Conservation (phyloP, 176 grass and related monocot species). For the Oryza coarctata region DNA sequence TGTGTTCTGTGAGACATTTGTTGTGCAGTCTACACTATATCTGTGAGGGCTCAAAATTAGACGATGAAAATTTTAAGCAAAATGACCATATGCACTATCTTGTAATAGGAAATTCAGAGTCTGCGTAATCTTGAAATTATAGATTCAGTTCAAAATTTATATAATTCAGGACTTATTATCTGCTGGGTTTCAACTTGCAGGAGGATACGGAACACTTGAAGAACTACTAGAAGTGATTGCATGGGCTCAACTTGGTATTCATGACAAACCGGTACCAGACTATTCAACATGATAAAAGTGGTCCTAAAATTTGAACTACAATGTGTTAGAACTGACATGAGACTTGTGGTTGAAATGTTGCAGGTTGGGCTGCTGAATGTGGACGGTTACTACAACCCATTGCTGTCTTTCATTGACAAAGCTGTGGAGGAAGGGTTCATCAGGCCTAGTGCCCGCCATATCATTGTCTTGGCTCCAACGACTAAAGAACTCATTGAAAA, state of each 20-base stretch:
- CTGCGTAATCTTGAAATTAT: not conserved
- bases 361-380: constrained; percentile 49
- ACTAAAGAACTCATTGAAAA: constrained; percentile 39
- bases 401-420: constrained; percentile 47
- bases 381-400: constrained; percentile 41
- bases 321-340: not conserved
- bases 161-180: not conserved
- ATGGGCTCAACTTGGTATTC: constrained; percentile 52
- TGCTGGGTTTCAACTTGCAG: constrained; percentile 6
- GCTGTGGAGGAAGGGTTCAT: constrained; percentile 53
- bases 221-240: constrained; percentile 44
- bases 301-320: not conserved
- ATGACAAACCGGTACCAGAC: constrained; percentile 42
- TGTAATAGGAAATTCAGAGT: not conserved
- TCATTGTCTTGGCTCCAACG: constrained; percentile 42
- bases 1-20: not conserved
- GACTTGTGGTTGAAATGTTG: not conserved
- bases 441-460: constrained; percentile 34
- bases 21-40: not conserved
- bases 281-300: not conserved
- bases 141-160: not conserved
- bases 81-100: not conserved
- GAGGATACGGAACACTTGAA: constrained; percentile 50
- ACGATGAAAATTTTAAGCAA: not conserved
- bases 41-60: not conserved